These are phyloP conservation scores for Camptophora hylomeconis DNA, from an alignment of 2,329 filamentous ascomycete genomes.

Conservation along the genomic window DNA sequence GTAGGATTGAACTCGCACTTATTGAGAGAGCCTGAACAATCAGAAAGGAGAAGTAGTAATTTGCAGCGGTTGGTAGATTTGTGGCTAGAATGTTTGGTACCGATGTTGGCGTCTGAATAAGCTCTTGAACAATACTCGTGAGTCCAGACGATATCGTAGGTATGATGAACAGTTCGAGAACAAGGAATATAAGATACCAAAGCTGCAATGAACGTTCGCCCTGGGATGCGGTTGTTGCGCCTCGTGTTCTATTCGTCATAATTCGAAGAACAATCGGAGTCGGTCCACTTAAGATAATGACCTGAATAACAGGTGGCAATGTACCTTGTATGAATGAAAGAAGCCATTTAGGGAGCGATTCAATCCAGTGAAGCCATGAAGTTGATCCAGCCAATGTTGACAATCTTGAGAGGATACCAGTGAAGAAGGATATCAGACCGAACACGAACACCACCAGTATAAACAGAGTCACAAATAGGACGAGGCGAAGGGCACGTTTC, in stretches of 20 bases:
- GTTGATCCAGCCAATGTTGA: conserved; percentile 11
- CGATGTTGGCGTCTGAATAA: conserved; percentile 11
- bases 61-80: conserved; percentile 17
- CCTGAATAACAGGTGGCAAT: conserved; percentile 15
- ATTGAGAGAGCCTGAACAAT: conserved; percentile 14
- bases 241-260: conserved; percentile 9
- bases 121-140: conserved; percentile 14
- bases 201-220: conserved; percentile 16
- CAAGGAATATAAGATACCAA: conserved; percentile 18
- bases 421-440: conserved; percentile 16
- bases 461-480: conserved; percentile 14
- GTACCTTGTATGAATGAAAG: conserved; percentile 16
- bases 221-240: conserved; percentile 11
- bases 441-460: conserved; percentile 16
- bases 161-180: conserved; percentile 6
- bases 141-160: neutral
- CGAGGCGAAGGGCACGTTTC: conserved; percentile 9
- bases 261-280: conserved; percentile 12
- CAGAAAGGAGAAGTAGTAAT: conserved; percentile 19
- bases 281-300: conserved; percentile 16
- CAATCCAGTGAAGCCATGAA: conserved; percentile 13
- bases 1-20: conserved; percentile 9
- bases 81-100: conserved; percentile 15
- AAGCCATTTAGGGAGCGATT: conserved; percentile 7
- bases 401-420: conserved; percentile 15